These are phyloP conservation scores for Verbena officinalis DNA, from an alignment of 257 asterid genomes.

Conservation along the genomic window DNA sequence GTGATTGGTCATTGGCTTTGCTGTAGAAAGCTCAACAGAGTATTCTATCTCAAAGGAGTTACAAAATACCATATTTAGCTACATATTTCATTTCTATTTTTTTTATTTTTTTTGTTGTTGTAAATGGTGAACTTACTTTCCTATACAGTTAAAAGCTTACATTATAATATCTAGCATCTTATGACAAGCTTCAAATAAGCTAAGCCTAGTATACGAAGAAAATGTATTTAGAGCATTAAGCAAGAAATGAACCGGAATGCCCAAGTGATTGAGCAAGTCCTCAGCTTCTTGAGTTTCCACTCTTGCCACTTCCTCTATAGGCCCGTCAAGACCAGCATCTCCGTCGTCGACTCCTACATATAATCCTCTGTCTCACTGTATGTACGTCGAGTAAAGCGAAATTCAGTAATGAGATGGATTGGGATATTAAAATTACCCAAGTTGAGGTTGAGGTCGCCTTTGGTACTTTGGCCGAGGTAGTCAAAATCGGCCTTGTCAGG, in stretches of 20 bases:
- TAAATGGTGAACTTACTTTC: neutral
- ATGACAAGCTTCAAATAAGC: neutral
- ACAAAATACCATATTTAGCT: too few species aligned
- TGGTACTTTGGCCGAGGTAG: slow-evolving; percentile 89
- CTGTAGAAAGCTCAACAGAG: too few species aligned
- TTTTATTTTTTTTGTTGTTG: too few species aligned
- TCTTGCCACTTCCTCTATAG: slow-evolving; percentile 78
- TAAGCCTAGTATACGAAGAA: neutral
- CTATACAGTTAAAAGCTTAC: neutral
- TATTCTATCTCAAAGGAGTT: too few species aligned
- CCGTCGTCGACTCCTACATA: slow-evolving; percentile 47
- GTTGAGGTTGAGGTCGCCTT: slow-evolving; percentile 66
- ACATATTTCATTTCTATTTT: too few species aligned
- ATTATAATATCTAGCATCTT: neutral
- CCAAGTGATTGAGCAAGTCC: slow-evolving; percentile 63
- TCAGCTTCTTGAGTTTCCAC: slow-evolving; percentile 76
- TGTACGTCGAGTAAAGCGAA: neutral
- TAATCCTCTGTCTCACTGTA: neutral
- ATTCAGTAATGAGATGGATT: neutral
- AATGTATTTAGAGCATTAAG: neutral
- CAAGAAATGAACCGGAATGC: slow-evolving; percentile 52
- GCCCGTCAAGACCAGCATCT: slow-evolving; percentile 55
- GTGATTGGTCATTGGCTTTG: neutral
- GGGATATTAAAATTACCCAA: slow-evolving; percentile 22
- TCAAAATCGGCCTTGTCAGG: slow-evolving; percentile 52